A percentile compares a stretch with the other conserved stretches of the same genome.
Evolutionary conservation across 805 yeast species (phyloP).

Genomic region (Starmerella vitae): DNA sequence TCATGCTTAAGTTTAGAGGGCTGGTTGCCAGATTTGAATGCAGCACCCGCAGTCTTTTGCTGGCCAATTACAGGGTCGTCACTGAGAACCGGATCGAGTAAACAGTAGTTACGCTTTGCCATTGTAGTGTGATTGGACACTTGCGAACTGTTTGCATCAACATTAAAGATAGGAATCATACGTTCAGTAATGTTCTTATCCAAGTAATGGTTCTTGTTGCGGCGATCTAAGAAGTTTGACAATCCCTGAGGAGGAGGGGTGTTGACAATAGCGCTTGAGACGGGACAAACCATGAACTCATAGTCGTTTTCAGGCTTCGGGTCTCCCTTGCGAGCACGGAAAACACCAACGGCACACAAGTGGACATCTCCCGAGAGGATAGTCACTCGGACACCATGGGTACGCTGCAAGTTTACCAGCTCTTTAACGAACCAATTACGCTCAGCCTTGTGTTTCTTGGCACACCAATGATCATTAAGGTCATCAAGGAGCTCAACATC

Average conservation of each 20-base stretch:
- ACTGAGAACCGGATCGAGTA: constrained; percentile 25
- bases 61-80: constrained; percentile 4
- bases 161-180: constrained; percentile 54
- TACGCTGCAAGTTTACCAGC: constrained; percentile 53
- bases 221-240: constrained; percentile 56
- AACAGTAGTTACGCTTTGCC: constrained; percentile 46
- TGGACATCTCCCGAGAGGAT: constrained; percentile 91
- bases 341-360: constrained; percentile 68
- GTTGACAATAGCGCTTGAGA: constrained; percentile 81
- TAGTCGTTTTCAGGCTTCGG: constrained; percentile 57
- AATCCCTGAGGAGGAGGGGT: constrained; percentile 86
- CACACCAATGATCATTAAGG: constrained; percentile 94
- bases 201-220: constrained; percentile 58
- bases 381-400: constrained; percentile 57
- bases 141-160: constrained; percentile 41
- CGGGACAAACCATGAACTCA: constrained; percentile 64
- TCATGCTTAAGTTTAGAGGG: constrained; percentile 6
- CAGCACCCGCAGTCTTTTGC: constrained; percentile 15
- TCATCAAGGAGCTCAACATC: constrained; percentile 84
- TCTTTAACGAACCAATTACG: constrained; percentile 54
- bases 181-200: constrained; percentile 61
- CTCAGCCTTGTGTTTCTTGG: constrained; percentile 71
- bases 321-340: constrained; percentile 39
- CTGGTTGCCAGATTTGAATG: constrained; percentile 6
- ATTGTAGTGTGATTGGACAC: constrained; percentile 40